phyloP scores from a whole-genome alignment of 2,329 filamentous ascomycete genomes.

The Thermoascus crustaceus region DNA sequence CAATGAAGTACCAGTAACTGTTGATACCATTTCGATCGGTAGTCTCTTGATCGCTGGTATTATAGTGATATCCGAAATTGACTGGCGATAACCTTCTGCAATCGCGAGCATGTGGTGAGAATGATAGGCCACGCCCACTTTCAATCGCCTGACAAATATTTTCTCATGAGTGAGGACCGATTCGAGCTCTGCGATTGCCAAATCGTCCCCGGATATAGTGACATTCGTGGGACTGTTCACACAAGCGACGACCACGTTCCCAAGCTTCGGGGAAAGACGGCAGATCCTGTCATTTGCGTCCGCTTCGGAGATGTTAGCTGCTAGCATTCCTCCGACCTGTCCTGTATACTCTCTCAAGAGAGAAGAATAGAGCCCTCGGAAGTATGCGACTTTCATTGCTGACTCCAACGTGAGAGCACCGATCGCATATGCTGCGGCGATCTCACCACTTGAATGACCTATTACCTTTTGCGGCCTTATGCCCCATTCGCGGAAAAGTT shows the following conservation, averaged over 20 bases:
- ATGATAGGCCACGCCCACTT: conserved; percentile 25
- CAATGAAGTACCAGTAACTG: no score
- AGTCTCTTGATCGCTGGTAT: no score
- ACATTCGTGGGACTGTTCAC: conserved; percentile 23
- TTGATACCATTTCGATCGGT: no score
- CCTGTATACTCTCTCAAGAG: no score
- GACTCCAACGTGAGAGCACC: conserved; percentile 9
- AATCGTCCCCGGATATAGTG: conserved; percentile 25
- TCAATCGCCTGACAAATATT: conserved; percentile 20
- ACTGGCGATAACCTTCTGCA: neutral
- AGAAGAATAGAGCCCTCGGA: conserved; percentile 14
- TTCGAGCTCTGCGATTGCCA: conserved; percentile 12
- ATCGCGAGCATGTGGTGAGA: neutral
- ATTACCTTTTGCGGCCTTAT: conserved; percentile 18
- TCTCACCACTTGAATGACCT: conserved; percentile 31
- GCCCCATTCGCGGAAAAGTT: conserved; percentile 18
- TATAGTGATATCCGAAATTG: no score
- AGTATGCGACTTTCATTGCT: conserved; percentile 15
- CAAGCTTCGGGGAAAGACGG: conserved; percentile 3
- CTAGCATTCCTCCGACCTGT: conserved; percentile 22
- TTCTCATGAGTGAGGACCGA: conserved; percentile 10
- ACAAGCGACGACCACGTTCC: conserved; percentile 17
- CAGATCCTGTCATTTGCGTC: conserved; percentile 2
- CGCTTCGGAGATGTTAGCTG: conserved; percentile 16
- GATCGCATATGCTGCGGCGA: conserved; percentile 28